Base-by-base conservation (phyloP, 345 rosid genomes). In the Capsella bursapastoris region DNA sequence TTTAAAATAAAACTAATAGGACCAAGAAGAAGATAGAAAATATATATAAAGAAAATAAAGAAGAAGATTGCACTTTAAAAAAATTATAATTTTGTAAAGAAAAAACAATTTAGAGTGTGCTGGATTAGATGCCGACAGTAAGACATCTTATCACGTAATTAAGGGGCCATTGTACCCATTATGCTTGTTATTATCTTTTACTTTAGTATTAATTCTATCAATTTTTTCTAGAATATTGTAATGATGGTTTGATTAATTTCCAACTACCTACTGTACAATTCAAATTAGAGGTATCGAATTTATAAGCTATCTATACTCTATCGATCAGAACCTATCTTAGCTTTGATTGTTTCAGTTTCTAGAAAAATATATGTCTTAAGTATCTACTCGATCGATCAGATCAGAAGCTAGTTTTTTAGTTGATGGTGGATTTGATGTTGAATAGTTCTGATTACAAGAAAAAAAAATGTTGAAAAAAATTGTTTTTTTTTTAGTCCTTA, bases 81-180 rank as follows among this genome's bases (percentile, higher is more conserved):
- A 45, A 47, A 7, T 8, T 34, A 25, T 47, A 56, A 25, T 45
- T 63, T 41, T 38, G 12, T 8, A 66, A 37, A 28, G 9, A 25
- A 57, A 49, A 37, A 5, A 40, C 62, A 16, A 74, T 35, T 16
- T 43, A 9, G n/a, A 32, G 55, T 75, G 58, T 76, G 75, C 50
- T 68, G 79, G 70, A 70, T 70, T 63, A 70, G 71, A 64, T 55
- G 53, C 71, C 80, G 75, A 76, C 80, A 63, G 49, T 62, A 70
- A 63, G 71, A 76, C 75, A 76, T 55, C 66, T 76, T 68, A 63
- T 69, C 75, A 76, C 75, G 65, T 63, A 75, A 68, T 75, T 67
- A 52, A 52, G 49, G 70, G 73, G 74, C 49, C 70, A 43, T 32
- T 4, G 5, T 35, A 29, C 6, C 62, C 55, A 68, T 55, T 61